Conservation (phyloP, 345 rosid genomes). For the Microcos paniculata region DNA sequence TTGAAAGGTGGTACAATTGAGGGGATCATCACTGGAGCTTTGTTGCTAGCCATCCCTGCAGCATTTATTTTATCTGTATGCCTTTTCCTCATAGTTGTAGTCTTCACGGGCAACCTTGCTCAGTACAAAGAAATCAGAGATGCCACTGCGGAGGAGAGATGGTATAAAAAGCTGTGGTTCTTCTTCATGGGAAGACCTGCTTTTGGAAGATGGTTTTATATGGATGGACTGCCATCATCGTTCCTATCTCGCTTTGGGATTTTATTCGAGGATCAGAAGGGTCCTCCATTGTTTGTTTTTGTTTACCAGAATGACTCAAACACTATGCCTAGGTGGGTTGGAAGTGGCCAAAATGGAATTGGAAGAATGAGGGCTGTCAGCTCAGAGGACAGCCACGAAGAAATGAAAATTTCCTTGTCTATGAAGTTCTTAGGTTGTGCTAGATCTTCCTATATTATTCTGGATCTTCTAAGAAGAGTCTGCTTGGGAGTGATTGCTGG, state of each 20-base stretch:
- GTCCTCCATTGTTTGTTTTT: slow-evolving; percentile 40
- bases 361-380: slow-evolving; percentile 52
- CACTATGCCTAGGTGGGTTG: slow-evolving; percentile 37
- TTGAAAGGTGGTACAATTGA: slow-evolving; percentile 40
- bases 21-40: slow-evolving; percentile 47
- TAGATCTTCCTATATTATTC: slow-evolving; percentile 42
- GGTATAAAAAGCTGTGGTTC: slow-evolving; percentile 36
- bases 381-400: slow-evolving; percentile 48
- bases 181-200: slow-evolving; percentile 33
- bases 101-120: slow-evolving; percentile 36
- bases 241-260: slow-evolving; percentile 41
- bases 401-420: slow-evolving; percentile 23
- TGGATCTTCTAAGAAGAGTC: slow-evolving; percentile 49
- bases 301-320: slow-evolving; percentile 39
- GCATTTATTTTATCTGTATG: slow-evolving; percentile 39
- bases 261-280: slow-evolving; percentile 46
- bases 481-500: slow-evolving; percentile 43
- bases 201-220: slow-evolving; percentile 50
- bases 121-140: slow-evolving; percentile 47
- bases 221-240: slow-evolving; percentile 39
- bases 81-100: slow-evolving; percentile 35
- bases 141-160: slow-evolving; percentile 20
- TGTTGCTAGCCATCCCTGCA: slow-evolving; percentile 42
- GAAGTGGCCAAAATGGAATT: slow-evolving; percentile 41
- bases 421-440: slow-evolving; percentile 40